A percentile compares a stretch with the other conserved stretches of the same genome.
Conservation (phyloP, 495 filamentous ascomycete species). For the Aspergillus bridgeri region DNA sequence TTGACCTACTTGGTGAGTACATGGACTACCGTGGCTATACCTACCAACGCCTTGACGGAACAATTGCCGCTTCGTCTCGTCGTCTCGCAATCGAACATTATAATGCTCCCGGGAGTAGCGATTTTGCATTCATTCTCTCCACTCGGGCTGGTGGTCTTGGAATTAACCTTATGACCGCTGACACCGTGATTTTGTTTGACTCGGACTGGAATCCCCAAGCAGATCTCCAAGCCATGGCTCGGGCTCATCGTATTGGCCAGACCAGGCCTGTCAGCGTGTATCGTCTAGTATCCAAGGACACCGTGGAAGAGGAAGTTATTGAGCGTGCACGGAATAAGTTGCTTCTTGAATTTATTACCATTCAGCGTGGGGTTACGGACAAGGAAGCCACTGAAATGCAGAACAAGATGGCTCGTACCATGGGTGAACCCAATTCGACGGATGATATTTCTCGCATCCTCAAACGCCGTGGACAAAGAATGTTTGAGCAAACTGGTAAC, state of each 20-base stretch:
- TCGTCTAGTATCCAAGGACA: conserved; percentile 92
- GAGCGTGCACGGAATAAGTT: conserved; percentile 96
- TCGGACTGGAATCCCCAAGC: conserved; percentile 99
- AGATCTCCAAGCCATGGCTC: conserved; percentile 96
- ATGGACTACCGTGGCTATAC: conserved; percentile 82
- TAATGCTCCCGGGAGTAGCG: conserved; percentile 87
- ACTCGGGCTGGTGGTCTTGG: conserved; percentile 94
- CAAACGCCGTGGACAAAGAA: conserved; percentile 88
- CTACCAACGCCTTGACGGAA: conserved; percentile 93
- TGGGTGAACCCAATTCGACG: conserved; percentile 74
- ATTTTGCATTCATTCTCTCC: conserved; percentile 95
- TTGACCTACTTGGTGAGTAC: conserved; percentile 93
- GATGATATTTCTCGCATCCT: conserved; percentile 92
- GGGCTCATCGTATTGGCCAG: conserved; percentile 96
- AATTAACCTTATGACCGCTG: conserved; percentile 98
- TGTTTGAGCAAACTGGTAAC: conserved; percentile 96
- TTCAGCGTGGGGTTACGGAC: conserved; percentile 93
- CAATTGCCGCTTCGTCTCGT: conserved; percentile 78
- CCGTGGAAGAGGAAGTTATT: conserved; percentile 95
- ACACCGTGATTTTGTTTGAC: conserved; percentile 97
- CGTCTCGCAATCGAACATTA: conserved; percentile 96
- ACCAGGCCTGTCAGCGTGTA: conserved; percentile 94
- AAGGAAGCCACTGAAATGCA: conserved; percentile 70
- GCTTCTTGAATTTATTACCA: conserved; percentile 96
- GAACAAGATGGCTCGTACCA: conserved; percentile 57